Evolutionary conservation across 441 rosid genomes (phyloP), one percentile per base, ranked within the genome.

Genomic region (Corymbia calophylla): DNA sequence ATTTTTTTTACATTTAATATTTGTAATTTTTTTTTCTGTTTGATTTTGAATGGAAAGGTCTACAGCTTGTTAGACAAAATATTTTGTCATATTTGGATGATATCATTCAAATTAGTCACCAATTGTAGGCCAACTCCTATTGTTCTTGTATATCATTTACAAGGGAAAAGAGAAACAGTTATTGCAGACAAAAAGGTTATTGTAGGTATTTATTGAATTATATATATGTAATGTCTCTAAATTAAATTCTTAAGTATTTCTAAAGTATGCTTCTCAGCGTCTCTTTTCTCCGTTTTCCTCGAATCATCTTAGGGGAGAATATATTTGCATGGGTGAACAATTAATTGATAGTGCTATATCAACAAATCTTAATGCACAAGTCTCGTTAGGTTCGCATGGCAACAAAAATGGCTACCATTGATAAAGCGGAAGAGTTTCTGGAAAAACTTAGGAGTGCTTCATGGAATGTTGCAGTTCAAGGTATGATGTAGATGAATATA

Each of bases 361-460:
- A 60, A 11, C 31, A 60, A 15, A 13, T 60, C 31, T 27, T 60
- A 60, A 58, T 58, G 64, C 64, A 58, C 23, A 29, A 60, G 31
- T 60, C 32, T 82, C 90, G 87, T 88, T 90, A 96, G 97, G 97
- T 96, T 89, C 95, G 98, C 94, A 96, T 97, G 98, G 97, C 97
- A 88, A 93, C 92, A 91, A 97, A 95, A 94, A 96, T 97, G 99
- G 99, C 99, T 68, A 95, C 98, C 53, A 96, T 96, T 89, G 96
- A 94, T 80, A 96, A 94, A 92, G 98, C 98, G 48, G 91, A 91
- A 87, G 97, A 96, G 92, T 96, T 97, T 64, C 90, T 97, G 82
- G 99, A 97, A 91, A 95, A 95, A 95, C 96, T 97, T 91, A 94
- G 97, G 25, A 91, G 92, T 88, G 98, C 98, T 90, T 97, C 99